These are phyloP conservation scores for Kodamaea fungicola DNA, from an alignment of 1,139 yeast species.

Conservation along the genomic window DNA sequence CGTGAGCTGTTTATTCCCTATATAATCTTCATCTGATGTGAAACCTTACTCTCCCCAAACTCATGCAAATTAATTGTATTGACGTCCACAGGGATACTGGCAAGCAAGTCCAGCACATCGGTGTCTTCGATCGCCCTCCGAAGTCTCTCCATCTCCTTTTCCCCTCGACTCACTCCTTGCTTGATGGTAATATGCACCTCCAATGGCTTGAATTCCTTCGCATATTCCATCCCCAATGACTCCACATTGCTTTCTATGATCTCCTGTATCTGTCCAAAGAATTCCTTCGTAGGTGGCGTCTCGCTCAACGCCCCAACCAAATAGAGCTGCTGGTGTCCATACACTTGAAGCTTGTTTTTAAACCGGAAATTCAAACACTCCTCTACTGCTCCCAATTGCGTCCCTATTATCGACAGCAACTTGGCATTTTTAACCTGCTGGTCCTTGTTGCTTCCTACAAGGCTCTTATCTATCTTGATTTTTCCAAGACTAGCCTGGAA, in stretches of 20 bases:
- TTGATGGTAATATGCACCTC: background rate
- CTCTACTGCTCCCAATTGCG: slow-evolving; percentile 1
- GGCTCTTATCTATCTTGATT: slow-evolving; percentile 3
- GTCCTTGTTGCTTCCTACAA: slow-evolving; percentile 8
- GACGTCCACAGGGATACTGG: background rate
- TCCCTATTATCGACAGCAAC: slow-evolving; percentile 7
- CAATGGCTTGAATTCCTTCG: background rate
- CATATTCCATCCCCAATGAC: slow-evolving; percentile 4
- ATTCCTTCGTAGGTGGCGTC: slow-evolving; percentile 1
- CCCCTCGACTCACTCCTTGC: background rate
- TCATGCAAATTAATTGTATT: background rate
- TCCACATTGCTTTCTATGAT: slow-evolving; percentile 7
- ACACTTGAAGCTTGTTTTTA: slow-evolving; percentile 7
- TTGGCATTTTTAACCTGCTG: slow-evolving; percentile 5
- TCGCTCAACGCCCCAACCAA: slow-evolving; percentile 10
- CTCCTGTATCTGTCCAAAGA: slow-evolving; percentile 7
- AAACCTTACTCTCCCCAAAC: background rate
- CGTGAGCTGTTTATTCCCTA: background rate
- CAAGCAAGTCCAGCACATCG: background rate
- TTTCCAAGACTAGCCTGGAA: slow-evolving; percentile 7
- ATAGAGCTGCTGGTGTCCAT: slow-evolving; percentile 8
- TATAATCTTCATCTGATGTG: background rate
- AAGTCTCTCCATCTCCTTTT: no score
- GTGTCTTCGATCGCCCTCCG: background rate
- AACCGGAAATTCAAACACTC: slow-evolving; percentile 9